Evolutionary conservation across 805 yeast species (phyloP).

Genomic region (Martiniozyma abietophila): DNA sequence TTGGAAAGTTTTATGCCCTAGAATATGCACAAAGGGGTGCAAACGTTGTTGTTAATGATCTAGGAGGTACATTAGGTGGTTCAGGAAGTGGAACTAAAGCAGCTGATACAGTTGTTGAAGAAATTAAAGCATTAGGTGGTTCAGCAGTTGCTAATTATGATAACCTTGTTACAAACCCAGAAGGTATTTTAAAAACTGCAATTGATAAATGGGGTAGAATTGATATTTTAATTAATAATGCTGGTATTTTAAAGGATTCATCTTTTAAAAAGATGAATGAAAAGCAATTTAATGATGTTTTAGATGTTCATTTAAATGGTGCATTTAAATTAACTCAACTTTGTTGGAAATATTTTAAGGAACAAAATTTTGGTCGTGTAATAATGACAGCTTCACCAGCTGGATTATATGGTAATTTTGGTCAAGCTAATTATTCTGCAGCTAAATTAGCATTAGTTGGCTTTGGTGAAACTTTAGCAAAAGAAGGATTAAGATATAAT

Average conservation of each 20-base stretch:
- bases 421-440: conserved; percentile 92
- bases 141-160: conserved; percentile 90
- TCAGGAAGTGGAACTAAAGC: conserved; percentile 71
- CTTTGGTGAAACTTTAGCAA: conserved; percentile 87
- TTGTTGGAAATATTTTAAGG: conserved; percentile 84
- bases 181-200: conserved; percentile 77
- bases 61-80: conserved; percentile 78
- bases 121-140: conserved; percentile 70
- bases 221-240: conserved; percentile 85
- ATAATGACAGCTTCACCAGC: conserved; percentile 96
- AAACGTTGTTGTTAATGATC: conserved; percentile 87
- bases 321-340: conserved; percentile 77
- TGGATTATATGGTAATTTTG: conserved; percentile 93
- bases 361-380: conserved; percentile 82
- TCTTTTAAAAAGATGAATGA: conserved; percentile 80
- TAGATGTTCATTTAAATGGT: conserved; percentile 86
- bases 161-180: conserved; percentile 76
- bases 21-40: conserved; percentile 90
- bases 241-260: conserved; percentile 87
- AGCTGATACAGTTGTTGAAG: conserved; percentile 71
- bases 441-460: conserved; percentile 89
- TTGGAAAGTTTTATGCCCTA: conserved; percentile 81
- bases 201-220: conserved; percentile 80
- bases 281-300: conserved; percentile 66
- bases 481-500: conserved; percentile 83